Conservation (phyloP, 805 yeast species). For the Wickerhamiella sergipiensis region DNA sequence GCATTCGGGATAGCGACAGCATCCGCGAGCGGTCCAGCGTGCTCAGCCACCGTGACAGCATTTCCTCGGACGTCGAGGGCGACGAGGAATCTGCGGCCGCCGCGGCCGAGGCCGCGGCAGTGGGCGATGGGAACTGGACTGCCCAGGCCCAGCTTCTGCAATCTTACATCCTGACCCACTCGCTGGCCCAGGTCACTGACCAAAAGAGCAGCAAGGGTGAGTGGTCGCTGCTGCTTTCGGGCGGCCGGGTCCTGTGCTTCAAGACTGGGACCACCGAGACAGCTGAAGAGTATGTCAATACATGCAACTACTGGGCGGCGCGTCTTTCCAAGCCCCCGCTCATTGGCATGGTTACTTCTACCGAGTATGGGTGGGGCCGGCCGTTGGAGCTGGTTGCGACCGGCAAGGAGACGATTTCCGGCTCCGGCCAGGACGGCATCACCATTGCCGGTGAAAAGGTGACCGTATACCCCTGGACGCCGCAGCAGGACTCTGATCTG, state of each 20-base stretch:
- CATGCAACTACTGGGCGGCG: slow-evolving; percentile 86
- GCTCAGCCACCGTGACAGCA: background rate
- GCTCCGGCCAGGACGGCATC: slow-evolving; percentile 7
- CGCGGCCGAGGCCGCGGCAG: slow-evolving; percentile 4
- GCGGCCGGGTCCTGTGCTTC: slow-evolving; percentile 35
- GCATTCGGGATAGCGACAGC: background rate
- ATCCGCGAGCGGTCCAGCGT: background rate
- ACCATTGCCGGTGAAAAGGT: slow-evolving; percentile 17
- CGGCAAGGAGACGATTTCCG: background rate
- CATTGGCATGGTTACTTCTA: slow-evolving; percentile 52
- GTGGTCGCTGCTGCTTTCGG: slow-evolving; percentile 48
- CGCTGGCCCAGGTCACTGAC: slow-evolving; percentile 29
- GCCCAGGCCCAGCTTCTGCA: slow-evolving; percentile 47
- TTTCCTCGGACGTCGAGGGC: background rate
- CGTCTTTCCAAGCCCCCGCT: slow-evolving; percentile 68
- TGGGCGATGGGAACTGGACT: slow-evolving; percentile 61
- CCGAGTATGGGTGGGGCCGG: slow-evolving; percentile 68
- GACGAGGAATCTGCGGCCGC: slow-evolving; percentile 7
- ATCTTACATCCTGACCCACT: slow-evolving; percentile 35
- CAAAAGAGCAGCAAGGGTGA: slow-evolving; percentile 24
- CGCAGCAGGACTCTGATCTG: slow-evolving; percentile 22
- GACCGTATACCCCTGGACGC: slow-evolving; percentile 23
- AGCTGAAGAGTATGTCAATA: slow-evolving; percentile 56
- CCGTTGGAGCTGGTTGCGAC: slow-evolving; percentile 7
- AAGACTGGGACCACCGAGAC: slow-evolving; percentile 53